Base-by-base conservation (phyloP, 176 grass and related monocot species). In the Luzula sylvatica region DNA sequence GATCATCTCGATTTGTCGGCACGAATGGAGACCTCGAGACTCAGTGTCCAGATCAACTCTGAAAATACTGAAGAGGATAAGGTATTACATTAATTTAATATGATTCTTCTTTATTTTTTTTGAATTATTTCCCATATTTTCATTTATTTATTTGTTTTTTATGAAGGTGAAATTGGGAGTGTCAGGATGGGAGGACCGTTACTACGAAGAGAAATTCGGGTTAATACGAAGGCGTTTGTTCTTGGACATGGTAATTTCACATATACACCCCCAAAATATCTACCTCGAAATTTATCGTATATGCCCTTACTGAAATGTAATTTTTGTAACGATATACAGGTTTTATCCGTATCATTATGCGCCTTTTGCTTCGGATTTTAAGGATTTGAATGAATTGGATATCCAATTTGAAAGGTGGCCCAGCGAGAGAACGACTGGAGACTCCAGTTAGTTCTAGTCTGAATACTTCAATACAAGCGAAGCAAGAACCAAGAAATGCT, bases 311-410 rank as follows among this genome's bases (percentile, higher is more conserved):
- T 20, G 47, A 50, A 15, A 14, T 13, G 12, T 5, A 1, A 17
- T 40, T 26, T 41, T 38, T 30, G 25, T 56, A 50, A 16, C 20
- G 23, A n/a, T 55, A 46, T 29, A 24, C 66, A 98, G 92, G 92
- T 98, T 90, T 70, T 98, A 98, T 61, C 92, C 92, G 70, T 98
- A 98, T 67, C 92, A 98, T 78, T 98, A 98, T 98, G 92, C 92
- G 24, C 92, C 92, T 38, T 98, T 98, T 71, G 92, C 92, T 43
- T 98, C 92, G n/a, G 92, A 98, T 76, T 62, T 98, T 42, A 90
- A 25, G 38, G 81, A 58, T 66, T 57, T 98, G 46, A 71, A 55
- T 42, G 63, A 76, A 46, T 82, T 90, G 50, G 64, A 83, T 46
- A 87, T 98, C 56, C 66, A 22, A 35, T 98, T 90, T 40, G 54